Evolutionary conservation across 495 filamentous ascomycete species (phyloP).

Genomic region (Copromyces sp.): DNA sequence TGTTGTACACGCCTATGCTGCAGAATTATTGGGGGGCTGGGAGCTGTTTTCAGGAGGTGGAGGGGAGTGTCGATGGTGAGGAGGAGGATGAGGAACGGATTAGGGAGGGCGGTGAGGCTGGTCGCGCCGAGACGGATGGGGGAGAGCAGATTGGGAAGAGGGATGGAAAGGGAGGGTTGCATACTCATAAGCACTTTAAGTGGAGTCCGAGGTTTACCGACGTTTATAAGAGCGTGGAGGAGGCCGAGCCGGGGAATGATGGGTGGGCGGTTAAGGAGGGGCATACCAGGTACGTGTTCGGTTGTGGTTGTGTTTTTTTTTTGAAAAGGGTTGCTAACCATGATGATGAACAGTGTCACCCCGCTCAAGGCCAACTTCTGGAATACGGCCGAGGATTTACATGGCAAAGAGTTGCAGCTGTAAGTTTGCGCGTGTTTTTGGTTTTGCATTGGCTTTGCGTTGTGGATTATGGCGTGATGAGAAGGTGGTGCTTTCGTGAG

Average conservation of each 20-base stretch:
- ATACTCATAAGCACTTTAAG: slow-evolving; percentile 79
- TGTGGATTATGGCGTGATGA: not conserved
- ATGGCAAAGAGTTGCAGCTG: slow-evolving; percentile 72
- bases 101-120: slow-evolving; percentile 41
- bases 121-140: slow-evolving; percentile 20
- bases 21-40: slow-evolving; percentile 77
- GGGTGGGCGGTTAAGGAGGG: slow-evolving; percentile 88
- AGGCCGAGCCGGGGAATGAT: slow-evolving; percentile 75
- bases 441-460: not conserved
- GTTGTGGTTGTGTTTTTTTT: not conserved
- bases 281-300: slow-evolving; percentile 60
- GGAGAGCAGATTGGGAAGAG: slow-evolving; percentile 11
- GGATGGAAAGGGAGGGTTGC: slow-evolving; percentile 12
- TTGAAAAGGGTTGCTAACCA: not conserved
- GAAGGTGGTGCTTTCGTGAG: not conserved
- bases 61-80: slow-evolving; percentile 47
- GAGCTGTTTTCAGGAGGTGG: slow-evolving; percentile 71
- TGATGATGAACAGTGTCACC: slow-evolving; percentile 56
- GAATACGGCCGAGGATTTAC: slow-evolving; percentile 52
- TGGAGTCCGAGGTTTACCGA: slow-evolving; percentile 85
- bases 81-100: slow-evolving; percentile 56
- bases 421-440: slow-evolving; percentile 45
- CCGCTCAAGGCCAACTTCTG: slow-evolving; percentile 88
- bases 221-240: slow-evolving; percentile 74
- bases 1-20: slow-evolving; percentile 72